Evolutionary conservation across 2,329 filamentous ascomycete species (phyloP), one percentile per base, ranked within the genome.

Genomic region (Nemania abortiva): DNA sequence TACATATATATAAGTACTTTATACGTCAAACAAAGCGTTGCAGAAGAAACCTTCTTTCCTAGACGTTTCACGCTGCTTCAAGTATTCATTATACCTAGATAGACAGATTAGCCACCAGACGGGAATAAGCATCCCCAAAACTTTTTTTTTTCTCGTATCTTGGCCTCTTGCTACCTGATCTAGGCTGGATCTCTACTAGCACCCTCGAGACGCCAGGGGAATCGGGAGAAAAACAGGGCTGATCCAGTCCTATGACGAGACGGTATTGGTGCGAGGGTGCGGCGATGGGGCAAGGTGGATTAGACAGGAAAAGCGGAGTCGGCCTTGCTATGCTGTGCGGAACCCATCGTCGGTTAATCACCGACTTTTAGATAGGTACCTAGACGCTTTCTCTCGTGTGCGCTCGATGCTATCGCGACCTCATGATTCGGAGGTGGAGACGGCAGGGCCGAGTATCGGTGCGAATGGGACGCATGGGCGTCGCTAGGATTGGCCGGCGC

Each of bases 401-500:
- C 29, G 5, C 6, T 11, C n/a, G 52, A 9, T 31, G 15, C 50
- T 20, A 60, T 63, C 55, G 31, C 52, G 24, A 62, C 53, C 61
- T 65, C 57, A 62, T 64, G 37, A 70, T 62, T 47, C 50, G 22
- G 42, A 15, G 18, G 55, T 60, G 50, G 53, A 37, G 55, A 47
- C 49, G 47, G 59, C 18, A 63, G 3, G 55, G 74, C 74, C 74
- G 74, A 75, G 66, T 11, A 75, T 75, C 74, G 74, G 74, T 70
- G 65, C 62, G 63, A 63, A 22, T 55, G 54, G 34, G 34, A 45
- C 20, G 6, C n/a, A 20, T 45, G 22, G 58, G 42, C 6, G 27
- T 55, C 49, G 15, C n/a, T 50, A 15, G 54, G 50, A 60, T 55
- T 56, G 49, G 58, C 13, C 20, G 47, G 22, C 39, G 34, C 57